Percentiles rank a stretch among this genome's conserved stretches.
Conservation (phyloP, 495 filamentous ascomycete genomes). For the Jackrogersella multiformis region DNA sequence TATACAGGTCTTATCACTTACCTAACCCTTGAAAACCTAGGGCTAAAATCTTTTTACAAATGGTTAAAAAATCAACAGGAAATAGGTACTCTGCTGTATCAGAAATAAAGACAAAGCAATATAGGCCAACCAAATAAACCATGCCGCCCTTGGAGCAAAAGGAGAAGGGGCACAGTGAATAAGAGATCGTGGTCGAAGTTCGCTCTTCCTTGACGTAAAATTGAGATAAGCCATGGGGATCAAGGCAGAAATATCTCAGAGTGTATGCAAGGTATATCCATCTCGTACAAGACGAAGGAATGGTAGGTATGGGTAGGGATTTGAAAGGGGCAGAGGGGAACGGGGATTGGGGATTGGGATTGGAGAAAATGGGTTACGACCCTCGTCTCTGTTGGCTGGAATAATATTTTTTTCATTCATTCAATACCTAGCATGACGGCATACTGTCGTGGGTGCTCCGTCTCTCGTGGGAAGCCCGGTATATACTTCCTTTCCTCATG, state of each 20-base stretch:
- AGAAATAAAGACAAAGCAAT: too few species aligned
- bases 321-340: background rate
- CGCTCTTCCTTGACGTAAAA: slow-evolving; percentile 49
- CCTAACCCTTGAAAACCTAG: too few species aligned
- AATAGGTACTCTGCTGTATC: too few species aligned
- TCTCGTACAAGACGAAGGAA: background rate
- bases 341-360: background rate
- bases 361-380: background rate
- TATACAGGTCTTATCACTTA: too few species aligned
- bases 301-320: background rate
- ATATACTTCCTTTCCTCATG: slow-evolving; percentile 38
- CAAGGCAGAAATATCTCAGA: slow-evolving; percentile 46
- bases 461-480: slow-evolving; percentile 6
- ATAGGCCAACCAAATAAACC: slow-evolving; percentile 42
- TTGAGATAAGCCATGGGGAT: slow-evolving; percentile 47
- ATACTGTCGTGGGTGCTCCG: slow-evolving; percentile 3
- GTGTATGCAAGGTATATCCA: slow-evolving; percentile 49
- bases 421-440: slow-evolving; percentile 17
- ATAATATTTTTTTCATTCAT: slow-evolving; percentile 33
- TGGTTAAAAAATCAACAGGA: too few species aligned
- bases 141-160: slow-evolving; percentile 29
- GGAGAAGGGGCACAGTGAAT: slow-evolving; percentile 37
- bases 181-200: slow-evolving; percentile 36
- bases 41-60: too few species aligned
- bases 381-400: slow-evolving; percentile 2